Conservation (phyloP, 306 rosid species). For the Prunus fruticosa region DNA sequence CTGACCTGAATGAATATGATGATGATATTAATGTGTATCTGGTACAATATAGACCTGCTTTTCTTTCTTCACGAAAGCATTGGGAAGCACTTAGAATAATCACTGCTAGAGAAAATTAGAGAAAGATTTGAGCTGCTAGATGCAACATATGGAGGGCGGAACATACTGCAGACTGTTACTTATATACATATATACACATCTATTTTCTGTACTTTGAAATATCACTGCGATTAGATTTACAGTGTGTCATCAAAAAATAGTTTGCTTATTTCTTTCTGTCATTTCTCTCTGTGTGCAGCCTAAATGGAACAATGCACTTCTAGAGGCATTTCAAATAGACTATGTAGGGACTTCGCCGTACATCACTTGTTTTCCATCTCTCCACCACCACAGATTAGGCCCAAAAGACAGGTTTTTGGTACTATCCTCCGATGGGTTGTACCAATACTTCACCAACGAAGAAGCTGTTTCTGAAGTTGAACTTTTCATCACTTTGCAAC, state of each 20-base stretch:
- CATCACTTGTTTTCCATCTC: constrained; percentile 80
- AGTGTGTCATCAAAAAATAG: background rate
- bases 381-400: constrained; percentile 85
- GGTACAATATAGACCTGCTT: no score
- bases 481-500: constrained; percentile 83
- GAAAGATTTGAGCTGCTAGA: background rate
- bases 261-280: background rate
- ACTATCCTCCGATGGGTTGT: constrained; percentile 89
- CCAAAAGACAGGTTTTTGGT: constrained; percentile 88
- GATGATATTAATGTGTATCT: background rate
- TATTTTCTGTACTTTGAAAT: background rate
- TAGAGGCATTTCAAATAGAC: constrained; percentile 89
- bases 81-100: background rate
- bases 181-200: background rate
- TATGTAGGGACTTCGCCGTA: constrained; percentile 81
- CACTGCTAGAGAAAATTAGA: background rate
- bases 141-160: background rate
- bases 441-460: constrained; percentile 89
- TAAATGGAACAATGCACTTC: constrained; percentile 93
- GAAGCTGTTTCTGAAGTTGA: constrained; percentile 98
- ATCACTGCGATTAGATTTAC: background rate
- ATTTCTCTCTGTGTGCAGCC: constrained; percentile 56
- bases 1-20: background rate
- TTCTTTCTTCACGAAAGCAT: background rate
- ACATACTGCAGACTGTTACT: background rate